These are phyloP conservation scores for Teratosphaeriaceae sp. DNA, from an alignment of 2,329 filamentous ascomycete species.

Conservation along the genomic window DNA sequence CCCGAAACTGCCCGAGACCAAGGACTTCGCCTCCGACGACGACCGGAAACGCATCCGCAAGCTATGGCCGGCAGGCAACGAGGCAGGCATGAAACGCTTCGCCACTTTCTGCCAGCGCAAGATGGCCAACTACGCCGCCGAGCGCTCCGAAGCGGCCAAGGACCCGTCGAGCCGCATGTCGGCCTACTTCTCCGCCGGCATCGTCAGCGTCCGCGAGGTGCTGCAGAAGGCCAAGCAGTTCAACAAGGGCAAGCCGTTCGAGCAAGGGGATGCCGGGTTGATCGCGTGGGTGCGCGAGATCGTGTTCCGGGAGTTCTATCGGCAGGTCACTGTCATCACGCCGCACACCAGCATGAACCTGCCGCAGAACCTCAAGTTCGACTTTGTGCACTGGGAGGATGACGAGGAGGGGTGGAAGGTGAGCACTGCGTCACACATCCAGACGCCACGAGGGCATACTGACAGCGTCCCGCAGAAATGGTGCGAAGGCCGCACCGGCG, in stretches of 20 bases:
- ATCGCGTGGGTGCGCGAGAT: conserved; percentile 46
- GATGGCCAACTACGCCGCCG: conserved; percentile 34
- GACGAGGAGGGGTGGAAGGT: conserved; percentile 42
- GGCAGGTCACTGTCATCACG: conserved; percentile 40
- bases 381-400: conserved; percentile 46
- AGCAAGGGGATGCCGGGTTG: conserved; percentile 28
- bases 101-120: conserved; percentile 36
- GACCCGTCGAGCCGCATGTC: conserved; percentile 38
- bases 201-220: conserved; percentile 41
- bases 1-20: conserved; percentile 34
- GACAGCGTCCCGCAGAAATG: background rate
- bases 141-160: conserved; percentile 37
- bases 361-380: conserved; percentile 47
- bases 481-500: conserved; percentile 24
- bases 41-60: conserved; percentile 35
- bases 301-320: conserved; percentile 46
- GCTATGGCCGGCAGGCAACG: conserved; percentile 41
- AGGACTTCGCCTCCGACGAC: conserved; percentile 34
- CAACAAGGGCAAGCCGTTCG: conserved; percentile 41
- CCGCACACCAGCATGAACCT: conserved; percentile 42
- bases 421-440: background rate
- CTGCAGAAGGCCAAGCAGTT: conserved; percentile 35
- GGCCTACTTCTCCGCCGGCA: conserved; percentile 41
- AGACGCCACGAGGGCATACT: background rate
- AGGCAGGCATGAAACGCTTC: conserved; percentile 36